Conservation (phyloP, 2,329 filamentous ascomycete genomes). For the Myriosclerotinia duriaeana region DNA sequence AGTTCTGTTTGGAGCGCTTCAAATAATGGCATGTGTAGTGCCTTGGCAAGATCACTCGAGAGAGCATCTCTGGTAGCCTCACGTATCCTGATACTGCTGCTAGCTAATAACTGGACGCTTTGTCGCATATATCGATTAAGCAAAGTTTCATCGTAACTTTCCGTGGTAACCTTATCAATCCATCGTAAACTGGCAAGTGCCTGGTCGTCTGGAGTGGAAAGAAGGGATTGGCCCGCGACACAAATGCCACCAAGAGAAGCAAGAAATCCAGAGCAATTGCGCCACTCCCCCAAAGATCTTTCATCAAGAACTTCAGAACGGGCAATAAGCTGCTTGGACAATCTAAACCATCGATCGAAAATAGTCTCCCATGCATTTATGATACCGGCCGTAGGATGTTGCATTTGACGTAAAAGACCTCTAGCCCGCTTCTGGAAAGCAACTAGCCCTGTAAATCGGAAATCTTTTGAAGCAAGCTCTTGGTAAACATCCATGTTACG, state of each 20-base stretch:
- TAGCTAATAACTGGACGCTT: conserved; percentile 64
- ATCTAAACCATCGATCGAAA: conserved; percentile 63
- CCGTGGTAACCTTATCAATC: conserved; percentile 57
- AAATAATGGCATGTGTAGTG: conserved; percentile 62
- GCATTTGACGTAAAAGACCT: conserved; percentile 58
- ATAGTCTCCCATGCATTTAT: conserved; percentile 65
- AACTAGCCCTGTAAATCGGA: conserved; percentile 66
- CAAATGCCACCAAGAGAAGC: conserved; percentile 67
- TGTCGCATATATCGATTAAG: conserved; percentile 60
- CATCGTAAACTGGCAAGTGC: conserved; percentile 57
- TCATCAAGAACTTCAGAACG: conserved; percentile 55
- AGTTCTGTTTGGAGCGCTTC: conserved; percentile 65
- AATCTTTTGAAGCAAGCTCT: conserved; percentile 62
- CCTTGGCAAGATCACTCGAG: conserved; percentile 62
- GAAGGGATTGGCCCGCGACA: conserved; percentile 56
- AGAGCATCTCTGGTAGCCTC: conserved; percentile 67
- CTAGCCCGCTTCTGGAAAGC: conserved; percentile 68
- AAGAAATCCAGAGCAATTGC: conserved; percentile 67
- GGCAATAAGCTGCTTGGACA: conserved; percentile 63
- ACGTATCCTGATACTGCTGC: conserved; percentile 61
- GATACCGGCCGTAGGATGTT: conserved; percentile 64
- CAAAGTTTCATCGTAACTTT: conserved; percentile 60
- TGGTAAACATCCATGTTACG: conserved; percentile 61
- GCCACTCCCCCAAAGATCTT: conserved; percentile 60
- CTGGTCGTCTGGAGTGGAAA: conserved; percentile 52